Evolutionary conservation across 2,329 filamentous ascomycete genomes (phyloP), one percentile per base, ranked within the genome.

Genomic region (Botrytis sinoallii): DNA sequence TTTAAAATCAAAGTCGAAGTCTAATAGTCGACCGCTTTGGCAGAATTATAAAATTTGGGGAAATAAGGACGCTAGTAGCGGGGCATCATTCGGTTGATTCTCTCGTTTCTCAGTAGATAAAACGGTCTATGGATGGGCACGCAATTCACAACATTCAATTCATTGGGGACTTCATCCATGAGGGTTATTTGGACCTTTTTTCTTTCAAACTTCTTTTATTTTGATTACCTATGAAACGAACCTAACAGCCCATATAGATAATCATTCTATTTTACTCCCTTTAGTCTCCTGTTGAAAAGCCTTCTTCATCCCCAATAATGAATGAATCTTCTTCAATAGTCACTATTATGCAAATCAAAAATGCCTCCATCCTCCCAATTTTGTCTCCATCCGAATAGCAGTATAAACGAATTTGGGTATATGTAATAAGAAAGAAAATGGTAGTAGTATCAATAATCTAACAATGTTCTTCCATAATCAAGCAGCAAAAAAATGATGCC

Each of bases 321-420:
- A 46, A 52, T 42, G 60, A 42, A 65, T 52, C 35, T 22, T 44
- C 70, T 67, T 48, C 60, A 67, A 72, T 67, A 67, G 63, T 48
- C 44, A 72, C 61, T 40, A 65, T 40, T 57, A 72, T 59, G 61
- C 70, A 67, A 59, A 67, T 66, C 9, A 55, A 66, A 40, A 55
- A 29, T 70, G 52, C 67, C 52, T 38, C 40, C 40, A 44, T 18
- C 70, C 46, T 55, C 48, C 46, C 70, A 72, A 67, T 57, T 72
- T 67, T 66, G 46, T 52, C 65, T 46, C 46, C 46, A 65, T 72
- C 32, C 65, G 74, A 52, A 35, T 74, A 75, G 74, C 60, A 76
- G 74, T 71, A 77, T 77, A 80, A 76, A 79, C 77, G 77, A 79
- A 79, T 75, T 74, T 77, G 79, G 79, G 79, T 80, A 80, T 80